These are phyloP conservation scores for Colletotrichum sublineola DNA, from an alignment of 2,329 filamentous ascomycete genomes.

Conservation along the genomic window DNA sequence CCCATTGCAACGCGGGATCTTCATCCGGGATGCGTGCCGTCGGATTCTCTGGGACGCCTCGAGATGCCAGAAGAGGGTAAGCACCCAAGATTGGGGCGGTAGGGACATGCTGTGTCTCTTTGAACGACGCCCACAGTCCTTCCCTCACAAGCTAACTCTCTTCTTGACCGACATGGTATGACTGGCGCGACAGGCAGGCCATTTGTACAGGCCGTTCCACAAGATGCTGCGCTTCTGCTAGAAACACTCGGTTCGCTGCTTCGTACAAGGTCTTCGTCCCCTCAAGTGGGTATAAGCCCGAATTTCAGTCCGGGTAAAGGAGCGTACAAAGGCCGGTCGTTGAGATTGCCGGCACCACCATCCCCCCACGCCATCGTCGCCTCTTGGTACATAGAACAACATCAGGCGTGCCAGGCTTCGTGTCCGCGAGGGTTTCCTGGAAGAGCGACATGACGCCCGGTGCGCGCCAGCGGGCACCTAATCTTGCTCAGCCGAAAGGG, in stretches of 20 bases:
- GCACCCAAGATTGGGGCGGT: not conserved
- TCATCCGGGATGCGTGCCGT: conserved; percentile 18
- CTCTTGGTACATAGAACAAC: not conserved
- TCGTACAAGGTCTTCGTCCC: not conserved
- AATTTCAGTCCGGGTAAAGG: too few relatives aligned
- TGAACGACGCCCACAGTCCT: not conserved
- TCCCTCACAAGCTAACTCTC: not conserved
- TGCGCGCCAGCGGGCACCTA: not conserved
- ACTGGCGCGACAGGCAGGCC: not conserved
- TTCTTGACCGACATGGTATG: not conserved
- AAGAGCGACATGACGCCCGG: not conserved
- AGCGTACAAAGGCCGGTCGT: not conserved
- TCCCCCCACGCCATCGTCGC: not conserved
- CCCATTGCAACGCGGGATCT: conserved; percentile 26
- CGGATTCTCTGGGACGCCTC: conserved; percentile 2
- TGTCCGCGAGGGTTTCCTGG: not conserved
- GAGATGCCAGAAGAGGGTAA: conserved; percentile 24
- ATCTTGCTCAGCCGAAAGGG: conserved; percentile 1
- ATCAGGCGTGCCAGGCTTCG: not conserved
- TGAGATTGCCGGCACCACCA: not conserved
- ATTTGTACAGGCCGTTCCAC: not conserved
- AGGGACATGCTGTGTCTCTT: not conserved
- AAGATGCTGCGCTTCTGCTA: not conserved
- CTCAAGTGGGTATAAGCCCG: not conserved
- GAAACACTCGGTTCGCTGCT: not conserved